Evolutionary conservation across 768 basidiomycete genomes (phyloP), one percentile per base, ranked within the genome.

Genomic region (Suillus paluster): DNA sequence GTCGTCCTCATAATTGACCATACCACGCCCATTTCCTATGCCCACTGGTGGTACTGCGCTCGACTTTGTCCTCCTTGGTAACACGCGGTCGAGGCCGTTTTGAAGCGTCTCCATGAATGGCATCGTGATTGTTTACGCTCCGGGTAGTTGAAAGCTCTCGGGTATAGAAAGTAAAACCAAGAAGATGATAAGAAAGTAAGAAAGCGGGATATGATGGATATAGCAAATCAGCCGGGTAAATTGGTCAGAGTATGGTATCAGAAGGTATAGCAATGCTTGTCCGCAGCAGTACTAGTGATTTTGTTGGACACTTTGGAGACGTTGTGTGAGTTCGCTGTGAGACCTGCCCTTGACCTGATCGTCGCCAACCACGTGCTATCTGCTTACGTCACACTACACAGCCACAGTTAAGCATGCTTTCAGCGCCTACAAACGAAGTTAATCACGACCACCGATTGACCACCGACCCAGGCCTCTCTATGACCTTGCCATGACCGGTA

Each of bases 1-100:
- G 74, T 93, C 87, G 72, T 92, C 89, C 57, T 90, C 84, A 63
- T 86, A 84, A 45, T 80, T 81, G 14, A 84, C 83, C 73, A 85
- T 83, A 17, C 86, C 88, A 71, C 82, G 80, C 25, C 83, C 84
- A 38, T 70, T 76, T 25, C 86, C 88, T 66, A 89, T 84, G 6
- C 90, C 89, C 50, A 83, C 83, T 33, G 80, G 78, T 56, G 83
- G 63, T 5, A 72, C n/a, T 2, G 34, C 15, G 4, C 33, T 42
- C 19, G n/a, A 30, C 50, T 52, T 73, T 38, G 36, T 69, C 39
- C 57, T 60, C 36, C 34, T 57, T 52, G 75, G 75, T 44, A 76
- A 45, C 59, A 76, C 45, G 25, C 73, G 73, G 25, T 76, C 73
- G 55, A 75, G 67, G 15, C 66, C 68, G 49, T 76, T 68, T 64